Percentiles rank a stretch among this genome's conserved stretches.
These are phyloP conservation scores for Citrus trifoliata DNA, from an alignment of 345 rosid genomes.

Conservation along the genomic window DNA sequence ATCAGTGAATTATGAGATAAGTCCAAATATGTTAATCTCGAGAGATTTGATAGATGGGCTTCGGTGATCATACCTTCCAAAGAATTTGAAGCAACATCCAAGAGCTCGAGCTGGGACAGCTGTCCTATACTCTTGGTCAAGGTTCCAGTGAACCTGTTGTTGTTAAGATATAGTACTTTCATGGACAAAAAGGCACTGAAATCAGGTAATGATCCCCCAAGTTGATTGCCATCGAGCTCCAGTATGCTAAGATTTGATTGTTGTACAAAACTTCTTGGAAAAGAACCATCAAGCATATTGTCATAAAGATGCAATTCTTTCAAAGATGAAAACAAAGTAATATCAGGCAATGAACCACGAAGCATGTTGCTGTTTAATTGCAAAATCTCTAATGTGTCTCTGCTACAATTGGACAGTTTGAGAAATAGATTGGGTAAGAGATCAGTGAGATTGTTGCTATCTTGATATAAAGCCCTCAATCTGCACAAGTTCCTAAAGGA, in stretches of 20 bases:
- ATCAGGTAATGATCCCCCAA: not conserved
- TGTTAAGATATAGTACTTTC: not conserved
- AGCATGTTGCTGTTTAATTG: constrained; percentile 2
- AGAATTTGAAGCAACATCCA: constrained; percentile 16
- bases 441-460: constrained; percentile 8
- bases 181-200: not conserved
- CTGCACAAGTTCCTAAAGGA: constrained; percentile 14
- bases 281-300: constrained; percentile 12
- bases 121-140: constrained; percentile 4
- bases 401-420: constrained; percentile 6
- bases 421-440: not conserved
- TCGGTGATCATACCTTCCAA: constrained; percentile 13
- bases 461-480: constrained; percentile 7
- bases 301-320: constrained; percentile 1
- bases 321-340: not conserved
- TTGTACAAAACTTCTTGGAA: constrained; percentile 8
- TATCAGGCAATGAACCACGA: constrained; percentile 10
- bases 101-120: not conserved
- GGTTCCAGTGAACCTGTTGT: constrained; percentile 3
- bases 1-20: not conserved
- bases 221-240: not conserved
- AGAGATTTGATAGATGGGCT: not conserved
- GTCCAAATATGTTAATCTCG: not conserved
- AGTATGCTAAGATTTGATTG: not conserved
- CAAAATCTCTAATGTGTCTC: constrained; percentile 15